Evolutionary conservation across 169 alveolate species (phyloP).

Genomic region (Cryptosporidium sp.): DNA sequence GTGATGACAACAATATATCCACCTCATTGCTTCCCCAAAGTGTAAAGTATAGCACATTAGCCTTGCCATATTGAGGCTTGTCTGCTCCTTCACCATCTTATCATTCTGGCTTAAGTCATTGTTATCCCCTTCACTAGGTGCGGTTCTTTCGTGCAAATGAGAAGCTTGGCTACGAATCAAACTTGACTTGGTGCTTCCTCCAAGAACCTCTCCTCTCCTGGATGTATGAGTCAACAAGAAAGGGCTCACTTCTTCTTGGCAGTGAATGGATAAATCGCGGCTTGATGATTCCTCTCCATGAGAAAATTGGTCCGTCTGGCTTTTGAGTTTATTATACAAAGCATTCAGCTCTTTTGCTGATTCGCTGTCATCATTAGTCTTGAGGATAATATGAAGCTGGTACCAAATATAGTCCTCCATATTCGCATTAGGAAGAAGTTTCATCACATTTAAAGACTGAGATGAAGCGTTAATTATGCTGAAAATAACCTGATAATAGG

Average conservation of each 20-base stretch:
- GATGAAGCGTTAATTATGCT: constrained; percentile 37
- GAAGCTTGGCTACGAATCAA: neutral
- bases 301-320: constrained; percentile 10
- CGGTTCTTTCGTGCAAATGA: neutral
- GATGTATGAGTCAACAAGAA: neutral
- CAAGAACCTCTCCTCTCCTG: constrained; percentile 9
- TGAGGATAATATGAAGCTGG: constrained; percentile 51
- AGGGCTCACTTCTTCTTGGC: constrained; percentile 7
- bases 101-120: neutral
- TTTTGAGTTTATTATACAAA: neutral
- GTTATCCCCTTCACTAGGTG: neutral
- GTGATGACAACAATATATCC: constrained; percentile 52
- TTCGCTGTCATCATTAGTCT: constrained; percentile 51
- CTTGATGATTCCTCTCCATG: neutral
- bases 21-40: constrained; percentile 59
- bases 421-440: constrained; percentile 21
- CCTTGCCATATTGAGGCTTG: constrained; percentile 40
- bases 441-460: constrained; percentile 32
- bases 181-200: neutral
- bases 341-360: constrained; percentile 25
- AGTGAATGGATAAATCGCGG: neutral
- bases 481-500: constrained; percentile 48
- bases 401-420: constrained; percentile 73
- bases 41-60: constrained; percentile 60
- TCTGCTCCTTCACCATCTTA: constrained; percentile 1